phyloP scores from a whole-genome alignment of 1,284 basidiomycete genomes.

The Ceratobasidium sp. region DNA sequence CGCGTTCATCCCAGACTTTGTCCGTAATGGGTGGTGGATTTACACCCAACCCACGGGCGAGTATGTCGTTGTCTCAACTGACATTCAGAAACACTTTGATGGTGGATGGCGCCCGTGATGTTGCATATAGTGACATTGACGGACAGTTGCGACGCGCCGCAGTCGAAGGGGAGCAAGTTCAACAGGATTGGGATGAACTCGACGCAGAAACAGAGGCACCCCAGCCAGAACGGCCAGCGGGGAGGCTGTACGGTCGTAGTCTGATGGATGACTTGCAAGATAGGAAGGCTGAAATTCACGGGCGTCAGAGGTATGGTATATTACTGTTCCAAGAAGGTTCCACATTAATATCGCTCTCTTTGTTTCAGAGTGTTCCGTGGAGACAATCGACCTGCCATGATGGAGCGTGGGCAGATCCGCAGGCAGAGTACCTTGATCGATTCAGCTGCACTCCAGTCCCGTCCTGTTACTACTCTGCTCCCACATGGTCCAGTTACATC shows the following conservation, averaged over 20 bases:
- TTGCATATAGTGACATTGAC: slow-evolving; percentile 67
- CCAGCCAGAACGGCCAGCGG: slow-evolving; percentile 62
- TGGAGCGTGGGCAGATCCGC: slow-evolving; percentile 65
- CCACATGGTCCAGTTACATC: slow-evolving; percentile 25
- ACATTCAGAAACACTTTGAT: slow-evolving; percentile 78
- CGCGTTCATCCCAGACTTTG: slow-evolving; percentile 4
- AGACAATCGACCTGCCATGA: slow-evolving; percentile 83
- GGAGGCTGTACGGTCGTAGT: slow-evolving; percentile 78
- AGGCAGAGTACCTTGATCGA: slow-evolving; percentile 75
- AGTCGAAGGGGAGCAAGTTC: slow-evolving; percentile 73
- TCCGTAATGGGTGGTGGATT: slow-evolving; percentile 60
- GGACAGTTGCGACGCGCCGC: slow-evolving; percentile 66
- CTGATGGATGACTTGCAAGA: slow-evolving; percentile 80
- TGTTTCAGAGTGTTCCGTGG: slow-evolving; percentile 68
- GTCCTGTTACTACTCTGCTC: slow-evolving; percentile 52
- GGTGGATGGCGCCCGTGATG: slow-evolving; percentile 69
- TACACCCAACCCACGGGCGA: slow-evolving; percentile 76
- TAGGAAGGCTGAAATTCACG: slow-evolving; percentile 75
- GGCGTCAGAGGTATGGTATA: slow-evolving; percentile 68
- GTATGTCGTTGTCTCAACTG: slow-evolving; percentile 74
- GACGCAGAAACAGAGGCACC: slow-evolving; percentile 51
- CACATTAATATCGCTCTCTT: slow-evolving; percentile 31
- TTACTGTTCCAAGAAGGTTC: not conserved
- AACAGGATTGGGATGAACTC: slow-evolving; percentile 52
- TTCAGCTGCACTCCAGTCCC: slow-evolving; percentile 62